phyloP scores from a whole-genome alignment of 2,329 filamentous ascomycete species.

The Ophiostoma australiae region DNA sequence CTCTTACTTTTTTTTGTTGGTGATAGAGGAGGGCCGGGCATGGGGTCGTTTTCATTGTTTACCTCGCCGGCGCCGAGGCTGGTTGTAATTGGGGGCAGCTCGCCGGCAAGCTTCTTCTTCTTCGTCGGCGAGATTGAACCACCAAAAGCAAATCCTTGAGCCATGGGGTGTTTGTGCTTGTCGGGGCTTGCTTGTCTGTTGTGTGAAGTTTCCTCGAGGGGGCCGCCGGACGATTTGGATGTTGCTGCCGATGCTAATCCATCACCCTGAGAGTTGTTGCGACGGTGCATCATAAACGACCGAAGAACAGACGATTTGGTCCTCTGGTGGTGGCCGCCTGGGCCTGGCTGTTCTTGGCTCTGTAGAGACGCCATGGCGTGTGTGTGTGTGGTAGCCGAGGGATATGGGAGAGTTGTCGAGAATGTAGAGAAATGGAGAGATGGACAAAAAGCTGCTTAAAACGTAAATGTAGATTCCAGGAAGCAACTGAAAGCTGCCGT shows the following conservation, averaged over 20 bases:
- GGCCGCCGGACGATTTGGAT: conserved; percentile 1
- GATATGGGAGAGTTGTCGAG: neutral
- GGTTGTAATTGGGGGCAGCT: neutral
- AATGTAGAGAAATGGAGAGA: neutral
- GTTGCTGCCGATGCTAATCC: conserved; percentile 32
- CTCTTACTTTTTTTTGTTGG: conserved; percentile 66
- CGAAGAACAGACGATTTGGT: conserved; percentile 48
- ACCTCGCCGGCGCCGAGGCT: neutral
- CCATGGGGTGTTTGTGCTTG: conserved; percentile 10
- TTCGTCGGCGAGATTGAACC: conserved; percentile 18
- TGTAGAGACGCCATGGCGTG: conserved; percentile 25
- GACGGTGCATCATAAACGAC: conserved; percentile 46
- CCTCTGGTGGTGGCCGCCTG: conserved; percentile 35
- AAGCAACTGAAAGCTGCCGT: neutral
- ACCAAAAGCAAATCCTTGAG: neutral
- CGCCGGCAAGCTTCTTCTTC: conserved; percentile 20
- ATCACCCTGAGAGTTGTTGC: conserved; percentile 44
- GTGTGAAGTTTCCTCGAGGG: conserved; percentile 52
- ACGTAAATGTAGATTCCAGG: neutral
- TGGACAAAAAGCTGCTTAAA: neutral
- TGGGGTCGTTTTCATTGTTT: neutral
- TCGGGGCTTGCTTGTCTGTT: conserved; percentile 41
- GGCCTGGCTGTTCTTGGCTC: conserved; percentile 4
- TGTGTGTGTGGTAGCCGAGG: neutral
- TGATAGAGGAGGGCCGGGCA: conserved; percentile 32